Evolutionary conservation across 2,329 filamentous ascomycete genomes (phyloP).

Genomic region (Blastomyces gilchristii): DNA sequence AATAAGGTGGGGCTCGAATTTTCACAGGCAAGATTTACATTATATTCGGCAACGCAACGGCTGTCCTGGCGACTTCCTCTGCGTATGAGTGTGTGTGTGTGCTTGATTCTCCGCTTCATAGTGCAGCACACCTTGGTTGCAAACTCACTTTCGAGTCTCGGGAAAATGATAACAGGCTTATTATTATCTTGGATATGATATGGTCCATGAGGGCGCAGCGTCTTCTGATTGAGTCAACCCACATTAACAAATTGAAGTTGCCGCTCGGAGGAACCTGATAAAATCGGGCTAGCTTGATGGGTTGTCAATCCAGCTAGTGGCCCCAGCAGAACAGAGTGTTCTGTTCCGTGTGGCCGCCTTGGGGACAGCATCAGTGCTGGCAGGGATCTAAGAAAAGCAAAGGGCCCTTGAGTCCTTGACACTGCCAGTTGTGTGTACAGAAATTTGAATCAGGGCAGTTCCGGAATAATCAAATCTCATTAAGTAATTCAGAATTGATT

Average conservation of each 20-base stretch:
- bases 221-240: background rate
- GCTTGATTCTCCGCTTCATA: background rate
- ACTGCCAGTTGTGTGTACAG: no score
- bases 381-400: background rate
- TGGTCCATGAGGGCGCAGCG: background rate
- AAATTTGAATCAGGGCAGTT: no score
- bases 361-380: background rate
- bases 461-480: no score
- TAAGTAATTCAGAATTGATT: no score
- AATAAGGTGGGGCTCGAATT: background rate
- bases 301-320: slow-evolving; percentile 2
- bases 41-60: background rate
- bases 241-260: background rate
- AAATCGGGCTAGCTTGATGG: slow-evolving; percentile 5
- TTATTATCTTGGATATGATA: background rate
- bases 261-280: slow-evolving; percentile 4
- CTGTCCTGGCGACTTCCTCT: background rate
- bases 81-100: background rate
- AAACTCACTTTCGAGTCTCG: background rate
- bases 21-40: no score
- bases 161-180: background rate
- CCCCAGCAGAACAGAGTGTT: no score
- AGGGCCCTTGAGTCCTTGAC: background rate
- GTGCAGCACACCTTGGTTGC: background rate
- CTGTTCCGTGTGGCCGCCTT: background rate